Percentiles rank a stretch among this genome's conserved stretches.
phyloP scores from a whole-genome alignment of 2,329 filamentous ascomycete genomes.

The Hypoxylon sp. region DNA sequence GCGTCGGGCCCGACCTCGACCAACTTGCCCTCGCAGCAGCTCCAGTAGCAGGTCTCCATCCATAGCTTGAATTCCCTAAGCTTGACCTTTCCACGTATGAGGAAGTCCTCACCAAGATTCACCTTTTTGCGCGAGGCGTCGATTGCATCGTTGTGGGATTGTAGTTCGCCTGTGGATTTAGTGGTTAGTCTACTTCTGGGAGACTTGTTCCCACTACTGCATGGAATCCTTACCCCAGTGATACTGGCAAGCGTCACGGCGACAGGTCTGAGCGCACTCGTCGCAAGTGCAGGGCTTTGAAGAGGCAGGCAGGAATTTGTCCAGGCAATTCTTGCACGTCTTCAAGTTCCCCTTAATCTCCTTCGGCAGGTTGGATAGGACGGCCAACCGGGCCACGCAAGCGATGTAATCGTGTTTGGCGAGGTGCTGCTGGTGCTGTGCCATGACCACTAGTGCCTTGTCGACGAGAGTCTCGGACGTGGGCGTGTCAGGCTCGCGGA shows the following conservation, averaged over 20 bases:
- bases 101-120: not conserved
- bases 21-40: slow-evolving; percentile 28
- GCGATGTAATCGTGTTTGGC: slow-evolving; percentile 12
- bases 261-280: not conserved
- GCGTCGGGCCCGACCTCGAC: not conserved
- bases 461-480: not conserved
- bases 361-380: not conserved
- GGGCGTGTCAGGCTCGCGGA: not conserved
- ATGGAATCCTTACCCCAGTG: slow-evolving; percentile 29
- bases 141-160: slow-evolving; percentile 1
- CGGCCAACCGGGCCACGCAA: slow-evolving; percentile 10
- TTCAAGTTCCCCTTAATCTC: not conserved
- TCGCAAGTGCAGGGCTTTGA: not conserved
- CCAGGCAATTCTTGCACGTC: slow-evolving; percentile 24
- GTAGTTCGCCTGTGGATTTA: slow-evolving; percentile 10
- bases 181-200: not conserved
- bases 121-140: too few species aligned
- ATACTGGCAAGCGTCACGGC: slow-evolving; percentile 10
- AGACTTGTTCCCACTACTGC: not conserved
- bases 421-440: slow-evolving; percentile 11
- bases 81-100: not conserved
- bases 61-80: slow-evolving; percentile 21
- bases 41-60: slow-evolving; percentile 26
- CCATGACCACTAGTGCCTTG: slow-evolving; percentile 4
- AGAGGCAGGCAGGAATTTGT: not conserved